Conservation (phyloP, 306 rosid species). For the Arachis hypogaea region DNA sequence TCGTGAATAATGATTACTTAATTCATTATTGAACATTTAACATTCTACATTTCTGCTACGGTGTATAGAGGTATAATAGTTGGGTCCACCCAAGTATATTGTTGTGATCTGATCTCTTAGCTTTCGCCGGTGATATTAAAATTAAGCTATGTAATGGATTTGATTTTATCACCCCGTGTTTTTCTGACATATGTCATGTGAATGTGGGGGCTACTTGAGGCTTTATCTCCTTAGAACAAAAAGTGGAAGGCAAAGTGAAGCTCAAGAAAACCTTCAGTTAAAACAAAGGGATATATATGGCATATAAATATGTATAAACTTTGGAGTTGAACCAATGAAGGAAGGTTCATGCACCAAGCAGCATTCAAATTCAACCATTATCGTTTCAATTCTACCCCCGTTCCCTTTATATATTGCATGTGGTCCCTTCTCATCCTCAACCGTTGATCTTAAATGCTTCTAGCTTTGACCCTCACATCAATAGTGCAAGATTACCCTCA, state of each 20-base stretch:
- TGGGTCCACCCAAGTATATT: constrained; percentile 41
- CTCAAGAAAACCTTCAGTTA: constrained; percentile 35
- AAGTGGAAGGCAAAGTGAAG: constrained; percentile 40
- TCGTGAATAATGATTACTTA: too few species aligned
- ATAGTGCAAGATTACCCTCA: constrained; percentile 47
- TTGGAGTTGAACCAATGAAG: neutral
- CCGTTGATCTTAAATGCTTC: constrained; percentile 43
- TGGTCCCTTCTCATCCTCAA: constrained; percentile 41
- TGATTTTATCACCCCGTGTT: constrained; percentile 11
- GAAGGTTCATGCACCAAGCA: constrained; percentile 60
- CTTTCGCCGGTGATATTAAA: constrained; percentile 34
- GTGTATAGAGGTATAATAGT: constrained; percentile 6
- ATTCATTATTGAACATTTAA: too few species aligned
- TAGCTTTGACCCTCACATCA: constrained; percentile 49
- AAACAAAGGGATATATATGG: constrained; percentile 31
- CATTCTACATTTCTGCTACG: neutral
- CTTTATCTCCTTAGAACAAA: constrained; percentile 33
- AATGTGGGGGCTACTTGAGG: constrained; percentile 60
- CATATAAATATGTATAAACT: constrained; percentile 1
- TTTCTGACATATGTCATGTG: constrained; percentile 87
- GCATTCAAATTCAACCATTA: constrained; percentile 37
- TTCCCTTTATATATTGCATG: neutral
- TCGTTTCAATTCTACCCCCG: constrained; percentile 13
- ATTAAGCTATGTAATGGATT: constrained; percentile 17
- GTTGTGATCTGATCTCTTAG: constrained; percentile 41